Evolutionary conservation across 495 filamentous ascomycete species (phyloP).

Genomic region (Friedmanniomyces simplex): DNA sequence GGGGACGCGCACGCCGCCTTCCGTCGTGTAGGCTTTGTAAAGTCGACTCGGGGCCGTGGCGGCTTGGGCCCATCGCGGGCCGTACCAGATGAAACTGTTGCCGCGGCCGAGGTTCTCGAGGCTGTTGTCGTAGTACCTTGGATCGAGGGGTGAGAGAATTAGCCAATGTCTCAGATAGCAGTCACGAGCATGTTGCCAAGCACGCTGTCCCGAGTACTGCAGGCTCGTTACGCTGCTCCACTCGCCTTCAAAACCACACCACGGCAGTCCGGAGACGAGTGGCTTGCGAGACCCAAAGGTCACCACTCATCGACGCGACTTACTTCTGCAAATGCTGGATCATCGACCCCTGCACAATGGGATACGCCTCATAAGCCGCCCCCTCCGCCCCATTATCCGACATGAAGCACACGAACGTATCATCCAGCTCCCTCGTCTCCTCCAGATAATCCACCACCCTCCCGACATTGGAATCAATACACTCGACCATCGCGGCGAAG

Average conservation of each 20-base stretch:
- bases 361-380: constrained; percentile 49
- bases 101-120: constrained; percentile 51
- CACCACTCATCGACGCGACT: not conserved
- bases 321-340: constrained; percentile 46
- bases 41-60: constrained; percentile 52
- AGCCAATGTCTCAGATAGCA: too few relatives aligned
- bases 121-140: constrained; percentile 45
- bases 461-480: constrained; percentile 51
- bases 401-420: constrained; percentile 56
- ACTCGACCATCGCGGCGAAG: constrained; percentile 55
- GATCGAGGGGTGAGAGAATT: too few relatives aligned
- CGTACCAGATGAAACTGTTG: constrained; percentile 57
- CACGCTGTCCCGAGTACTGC: too few relatives aligned
- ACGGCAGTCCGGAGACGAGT: too few relatives aligned
- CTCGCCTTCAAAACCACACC: too few relatives aligned
- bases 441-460: constrained; percentile 47
- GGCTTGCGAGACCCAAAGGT: too few relatives aligned
- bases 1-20: constrained; percentile 51
- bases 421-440: constrained; percentile 49
- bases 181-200: too few relatives aligned
- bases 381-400: constrained; percentile 58
- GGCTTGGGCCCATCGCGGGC: constrained; percentile 54
- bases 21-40: constrained; percentile 53
- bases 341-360: constrained; percentile 35
- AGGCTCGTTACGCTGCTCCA: not conserved